These are phyloP conservation scores for Scleroderma bovista DNA, from an alignment of 768 basidiomycete genomes.

Conservation along the genomic window DNA sequence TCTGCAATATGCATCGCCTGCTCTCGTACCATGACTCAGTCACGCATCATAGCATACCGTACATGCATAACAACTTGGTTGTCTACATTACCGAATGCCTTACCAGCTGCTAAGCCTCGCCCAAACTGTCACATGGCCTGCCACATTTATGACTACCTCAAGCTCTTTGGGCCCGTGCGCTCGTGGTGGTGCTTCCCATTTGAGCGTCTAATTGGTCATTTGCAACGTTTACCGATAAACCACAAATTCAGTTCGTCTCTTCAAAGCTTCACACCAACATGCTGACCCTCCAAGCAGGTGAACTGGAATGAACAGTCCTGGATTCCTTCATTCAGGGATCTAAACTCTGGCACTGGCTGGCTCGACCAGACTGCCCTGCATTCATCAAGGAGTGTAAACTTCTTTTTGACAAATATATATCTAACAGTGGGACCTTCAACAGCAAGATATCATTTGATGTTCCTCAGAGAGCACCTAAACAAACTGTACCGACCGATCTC, in stretches of 20 bases:
- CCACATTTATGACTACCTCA: conserved; percentile 29
- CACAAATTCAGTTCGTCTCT: conserved; percentile 21
- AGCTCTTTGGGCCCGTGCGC: conserved; percentile 33
- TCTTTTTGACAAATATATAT: conserved; percentile 14
- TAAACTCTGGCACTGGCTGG: conserved; percentile 12
- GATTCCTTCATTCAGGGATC: conserved; percentile 12
- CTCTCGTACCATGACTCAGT: conserved; percentile 5
- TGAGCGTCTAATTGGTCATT: conserved; percentile 16
- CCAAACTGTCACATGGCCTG: conserved; percentile 30
- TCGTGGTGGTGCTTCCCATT: conserved; percentile 27
- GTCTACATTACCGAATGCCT: conserved; percentile 10
- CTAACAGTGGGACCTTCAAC: background rate
- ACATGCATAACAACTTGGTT: conserved; percentile 16
- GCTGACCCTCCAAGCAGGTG: background rate
- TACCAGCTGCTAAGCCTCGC: conserved; percentile 7
- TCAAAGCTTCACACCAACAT: no score
- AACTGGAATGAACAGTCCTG: conserved; percentile 10
- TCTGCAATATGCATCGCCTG: conserved; percentile 20
- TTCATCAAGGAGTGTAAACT: conserved; percentile 12
- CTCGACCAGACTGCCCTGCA: conserved; percentile 12
- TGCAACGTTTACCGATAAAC: conserved; percentile 19
- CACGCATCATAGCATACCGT: conserved; percentile 7
- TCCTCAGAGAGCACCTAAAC: no score
- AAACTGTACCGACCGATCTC: background rate
- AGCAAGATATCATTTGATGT: no score